Evolutionary conservation across 1,284 basidiomycete species (phyloP).

Genomic region (Apiotrichum sp.): DNA sequence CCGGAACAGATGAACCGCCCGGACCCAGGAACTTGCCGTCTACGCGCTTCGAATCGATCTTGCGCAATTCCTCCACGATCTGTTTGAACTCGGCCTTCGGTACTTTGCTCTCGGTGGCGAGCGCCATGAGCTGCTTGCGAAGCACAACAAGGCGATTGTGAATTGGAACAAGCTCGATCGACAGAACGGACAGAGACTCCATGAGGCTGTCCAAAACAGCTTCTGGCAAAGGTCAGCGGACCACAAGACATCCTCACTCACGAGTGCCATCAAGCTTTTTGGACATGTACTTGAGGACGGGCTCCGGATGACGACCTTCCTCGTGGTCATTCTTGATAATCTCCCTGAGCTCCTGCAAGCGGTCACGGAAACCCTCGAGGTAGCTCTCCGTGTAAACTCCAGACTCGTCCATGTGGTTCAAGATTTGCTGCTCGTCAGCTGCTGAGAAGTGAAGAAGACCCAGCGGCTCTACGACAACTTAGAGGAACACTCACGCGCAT

Average conservation of each 20-base stretch:
- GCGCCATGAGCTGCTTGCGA: slow-evolving; percentile 78
- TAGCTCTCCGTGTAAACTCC: slow-evolving; percentile 86
- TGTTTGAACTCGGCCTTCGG: slow-evolving; percentile 84
- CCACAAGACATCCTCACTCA: slow-evolving; percentile 49
- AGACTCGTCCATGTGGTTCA: slow-evolving; percentile 88
- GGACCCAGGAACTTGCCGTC: slow-evolving; percentile 95
- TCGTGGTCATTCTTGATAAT: slow-evolving; percentile 78
- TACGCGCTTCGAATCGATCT: slow-evolving; percentile 92
- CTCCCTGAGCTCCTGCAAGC: slow-evolving; percentile 68
- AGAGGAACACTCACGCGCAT: slow-evolving; percentile 66
- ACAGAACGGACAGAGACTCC: slow-evolving; percentile 76
- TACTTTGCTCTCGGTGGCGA: slow-evolving; percentile 78
- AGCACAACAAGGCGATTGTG: slow-evolving; percentile 84
- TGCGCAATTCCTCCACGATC: slow-evolving; percentile 84
- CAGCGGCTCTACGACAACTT: not conserved
- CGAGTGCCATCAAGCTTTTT: slow-evolving; percentile 88
- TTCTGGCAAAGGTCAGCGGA: slow-evolving; percentile 51
- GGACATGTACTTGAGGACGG: slow-evolving; percentile 83
- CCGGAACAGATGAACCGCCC: slow-evolving; percentile 75
- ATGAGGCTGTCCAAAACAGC: slow-evolving; percentile 67
- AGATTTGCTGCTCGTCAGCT: slow-evolving; percentile 64
- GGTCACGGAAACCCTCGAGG: slow-evolving; percentile 72
- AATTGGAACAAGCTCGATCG: slow-evolving; percentile 77
- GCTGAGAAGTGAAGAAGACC: too few relatives aligned
- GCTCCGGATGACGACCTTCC: slow-evolving; percentile 73